phyloP scores from a whole-genome alignment of 495 filamentous ascomycete genomes.

The Chaetomium fimeti region DNA sequence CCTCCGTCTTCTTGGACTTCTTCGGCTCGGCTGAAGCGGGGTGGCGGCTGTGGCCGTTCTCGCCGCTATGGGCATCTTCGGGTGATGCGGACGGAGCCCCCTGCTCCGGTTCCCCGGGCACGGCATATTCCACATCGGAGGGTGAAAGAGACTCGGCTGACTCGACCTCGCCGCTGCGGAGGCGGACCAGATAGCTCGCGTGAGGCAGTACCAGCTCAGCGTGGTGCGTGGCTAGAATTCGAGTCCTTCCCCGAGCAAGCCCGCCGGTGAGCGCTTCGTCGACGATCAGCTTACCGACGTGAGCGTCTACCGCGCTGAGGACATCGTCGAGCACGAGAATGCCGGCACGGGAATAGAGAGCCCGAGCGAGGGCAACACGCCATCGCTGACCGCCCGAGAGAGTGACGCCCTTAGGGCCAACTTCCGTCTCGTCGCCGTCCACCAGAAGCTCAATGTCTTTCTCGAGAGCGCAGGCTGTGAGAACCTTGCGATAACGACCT shows the following conservation, averaged over 20 bases:
- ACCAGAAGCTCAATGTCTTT: conserved; percentile 63
- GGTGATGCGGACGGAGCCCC: neutral
- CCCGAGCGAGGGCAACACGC: conserved; percentile 65
- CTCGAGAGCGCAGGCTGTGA: conserved; percentile 63
- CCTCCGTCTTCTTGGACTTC: conserved; percentile 46
- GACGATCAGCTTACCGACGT: conserved; percentile 50
- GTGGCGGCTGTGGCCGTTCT: conserved; percentile 12
- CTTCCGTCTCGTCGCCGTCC: conserved; percentile 66
- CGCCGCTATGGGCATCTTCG: conserved; percentile 10
- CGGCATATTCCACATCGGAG: conserved; percentile 35
- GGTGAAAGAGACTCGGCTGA: conserved; percentile 51
- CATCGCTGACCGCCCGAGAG: conserved; percentile 72
- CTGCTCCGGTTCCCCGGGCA: conserved; percentile 25
- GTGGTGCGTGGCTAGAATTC: conserved; percentile 56
- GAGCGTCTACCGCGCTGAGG: conserved; percentile 60
- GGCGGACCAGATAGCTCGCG: conserved; percentile 60
- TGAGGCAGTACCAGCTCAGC: conserved; percentile 54
- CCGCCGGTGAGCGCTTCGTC: conserved; percentile 51
- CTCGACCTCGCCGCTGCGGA: conserved; percentile 58
- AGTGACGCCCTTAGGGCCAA: conserved; percentile 68
- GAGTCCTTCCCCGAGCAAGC: conserved; percentile 46
- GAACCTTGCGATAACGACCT: conserved; percentile 52
- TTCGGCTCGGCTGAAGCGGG: conserved; percentile 34
- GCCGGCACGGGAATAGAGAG: conserved; percentile 64
- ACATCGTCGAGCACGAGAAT: conserved; percentile 70